These are phyloP conservation scores for Xylariaceae sp. DNA, from an alignment of 2,329 filamentous ascomycete genomes.

Conservation along the genomic window DNA sequence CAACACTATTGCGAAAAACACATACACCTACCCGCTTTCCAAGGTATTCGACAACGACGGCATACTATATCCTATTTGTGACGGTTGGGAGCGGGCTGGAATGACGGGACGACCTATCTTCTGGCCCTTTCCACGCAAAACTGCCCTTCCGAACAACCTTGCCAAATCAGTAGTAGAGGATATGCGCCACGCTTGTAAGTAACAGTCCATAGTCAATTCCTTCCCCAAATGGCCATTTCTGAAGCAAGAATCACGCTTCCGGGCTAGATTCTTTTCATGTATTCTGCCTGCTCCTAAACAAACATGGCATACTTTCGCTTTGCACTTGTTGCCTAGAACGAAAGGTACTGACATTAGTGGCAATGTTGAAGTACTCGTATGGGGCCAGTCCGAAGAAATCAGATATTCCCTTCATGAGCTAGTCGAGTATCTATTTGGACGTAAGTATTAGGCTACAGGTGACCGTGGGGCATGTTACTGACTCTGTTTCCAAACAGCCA, in stretches of 20 bases:
- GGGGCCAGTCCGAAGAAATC: slow-evolving; percentile 12
- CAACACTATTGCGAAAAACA: slow-evolving; percentile 1
- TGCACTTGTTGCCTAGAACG: no score
- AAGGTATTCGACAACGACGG: slow-evolving; percentile 6
- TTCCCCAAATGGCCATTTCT: no score
- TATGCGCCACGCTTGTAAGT: no score
- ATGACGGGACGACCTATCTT: slow-evolving; percentile 27
- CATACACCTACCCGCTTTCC: slow-evolving; percentile 6
- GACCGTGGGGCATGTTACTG: not conserved
- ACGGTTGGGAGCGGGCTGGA: slow-evolving; percentile 16
- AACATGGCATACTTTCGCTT: no score
- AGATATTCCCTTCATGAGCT: slow-evolving; percentile 1
- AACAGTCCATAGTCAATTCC: no score
- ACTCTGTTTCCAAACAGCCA: not conserved
- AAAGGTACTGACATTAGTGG: not conserved
- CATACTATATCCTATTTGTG: slow-evolving; percentile 5
- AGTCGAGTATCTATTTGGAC: slow-evolving; percentile 10
- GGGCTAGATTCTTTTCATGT: no score
- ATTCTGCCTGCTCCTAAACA: no score
- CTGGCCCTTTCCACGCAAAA: slow-evolving; percentile 12
- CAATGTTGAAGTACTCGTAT: slow-evolving; percentile 10
- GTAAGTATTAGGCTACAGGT: slow-evolving; percentile 5
- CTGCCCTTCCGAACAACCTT: no score
- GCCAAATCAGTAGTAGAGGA: no score
- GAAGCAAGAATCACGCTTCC: no score